Evolutionary conservation across 2,329 filamentous ascomycete genomes (phyloP).

Genomic region (Pseudogymnoascus sp.): DNA sequence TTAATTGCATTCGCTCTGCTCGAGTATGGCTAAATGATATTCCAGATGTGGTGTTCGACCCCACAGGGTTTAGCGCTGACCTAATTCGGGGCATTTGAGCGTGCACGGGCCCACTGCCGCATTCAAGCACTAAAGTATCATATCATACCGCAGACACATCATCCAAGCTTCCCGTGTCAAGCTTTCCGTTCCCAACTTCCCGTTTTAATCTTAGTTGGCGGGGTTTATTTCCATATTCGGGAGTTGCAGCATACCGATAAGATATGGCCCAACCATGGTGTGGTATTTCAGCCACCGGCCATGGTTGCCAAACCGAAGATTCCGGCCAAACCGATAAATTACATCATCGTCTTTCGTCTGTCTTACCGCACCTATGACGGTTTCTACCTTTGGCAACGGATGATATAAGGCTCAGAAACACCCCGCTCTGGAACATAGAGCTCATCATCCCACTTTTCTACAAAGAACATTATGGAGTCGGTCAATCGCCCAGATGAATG

Average conservation of each 20-base stretch:
- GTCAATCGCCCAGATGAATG: constrained; percentile 38
- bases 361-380: not conserved
- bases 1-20: not conserved
- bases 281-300: not conserved
- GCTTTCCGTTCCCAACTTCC: not conserved
- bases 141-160: not conserved
- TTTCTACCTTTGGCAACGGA: not conserved
- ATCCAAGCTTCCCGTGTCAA: not conserved
- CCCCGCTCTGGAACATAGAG: not conserved
- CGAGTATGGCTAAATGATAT: too few relatives aligned
- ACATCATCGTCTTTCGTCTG: not conserved
- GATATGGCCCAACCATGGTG: not conserved
- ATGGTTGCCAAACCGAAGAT: not conserved
- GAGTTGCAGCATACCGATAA: not conserved
- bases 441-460: not conserved
- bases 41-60: too few relatives aligned
- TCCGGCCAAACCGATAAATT: not conserved
- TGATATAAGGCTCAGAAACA: not conserved
- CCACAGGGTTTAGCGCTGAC: too few relatives aligned
- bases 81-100: too few relatives aligned
- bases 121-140: too few relatives aligned
- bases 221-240: not conserved
- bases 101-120: too few relatives aligned
- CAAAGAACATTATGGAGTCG: constrained; percentile 10
- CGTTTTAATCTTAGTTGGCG: not conserved